phyloP scores from a whole-genome alignment of 106 monocot species.

The Dioscorea dumetorum region DNA sequence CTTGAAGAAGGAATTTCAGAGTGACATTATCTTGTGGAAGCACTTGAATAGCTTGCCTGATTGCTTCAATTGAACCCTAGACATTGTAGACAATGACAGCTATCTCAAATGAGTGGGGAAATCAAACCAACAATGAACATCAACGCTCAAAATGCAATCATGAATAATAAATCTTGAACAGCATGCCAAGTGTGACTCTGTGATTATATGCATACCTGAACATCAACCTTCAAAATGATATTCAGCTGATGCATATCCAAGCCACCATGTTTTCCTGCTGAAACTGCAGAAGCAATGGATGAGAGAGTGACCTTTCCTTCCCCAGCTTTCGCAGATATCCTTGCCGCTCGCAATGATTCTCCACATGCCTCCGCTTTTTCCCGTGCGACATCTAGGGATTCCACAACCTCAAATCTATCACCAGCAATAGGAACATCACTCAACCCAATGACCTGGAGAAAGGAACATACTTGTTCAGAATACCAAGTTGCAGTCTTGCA shows the following conservation, averaged over 20 bases:
- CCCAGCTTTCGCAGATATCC: slow-evolving; percentile 81
- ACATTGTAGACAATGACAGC: too few species aligned
- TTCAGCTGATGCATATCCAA: slow-evolving; percentile 90
- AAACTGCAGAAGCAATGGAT: slow-evolving; percentile 75
- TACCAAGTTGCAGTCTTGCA: too few species aligned
- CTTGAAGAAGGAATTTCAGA: slow-evolving; percentile 87
- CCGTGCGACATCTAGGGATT: slow-evolving; percentile 76
- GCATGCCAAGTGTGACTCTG: neutral
- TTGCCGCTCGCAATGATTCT: slow-evolving; percentile 31
- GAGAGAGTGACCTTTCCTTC: slow-evolving; percentile 86
- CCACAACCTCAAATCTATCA: slow-evolving; percentile 92
- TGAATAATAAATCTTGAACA: neutral
- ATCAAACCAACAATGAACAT: too few species aligned
- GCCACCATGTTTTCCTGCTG: slow-evolving; percentile 61
- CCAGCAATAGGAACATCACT: slow-evolving; percentile 86
- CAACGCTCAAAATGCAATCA: neutral
- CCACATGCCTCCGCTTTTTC: slow-evolving; percentile 70
- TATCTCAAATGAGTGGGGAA: too few species aligned
- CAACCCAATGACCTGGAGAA: slow-evolving; percentile 69
- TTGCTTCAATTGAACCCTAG: slow-evolving; percentile 95
- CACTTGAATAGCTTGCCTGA: slow-evolving; percentile 80
- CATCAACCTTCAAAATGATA: slow-evolving; percentile 92
- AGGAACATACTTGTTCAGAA: neutral
- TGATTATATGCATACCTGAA: slow-evolving; percentile 69
- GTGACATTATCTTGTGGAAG: slow-evolving; percentile 91